Evolutionary conservation across 257 asterid genomes (phyloP), one percentile per base, ranked within the genome.

Genomic region (Solanum stenotomum): DNA sequence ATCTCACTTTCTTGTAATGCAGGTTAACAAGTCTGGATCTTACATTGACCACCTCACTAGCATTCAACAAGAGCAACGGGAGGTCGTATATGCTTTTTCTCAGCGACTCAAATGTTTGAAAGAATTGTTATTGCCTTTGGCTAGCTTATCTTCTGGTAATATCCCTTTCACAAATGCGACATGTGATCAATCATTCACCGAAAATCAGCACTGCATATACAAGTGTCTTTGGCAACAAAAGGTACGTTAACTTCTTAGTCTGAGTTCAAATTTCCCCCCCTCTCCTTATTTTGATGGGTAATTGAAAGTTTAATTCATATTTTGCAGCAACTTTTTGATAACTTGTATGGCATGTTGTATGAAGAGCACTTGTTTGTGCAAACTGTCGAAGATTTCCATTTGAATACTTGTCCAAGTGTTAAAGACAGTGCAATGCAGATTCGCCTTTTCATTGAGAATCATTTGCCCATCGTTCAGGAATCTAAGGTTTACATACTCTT

Each of bases 61-160:
- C 91, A 94, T 97, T 87, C 99, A 95, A 83, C 99, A 97, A 96
- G 99, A 94, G 87, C 99, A 97, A 89, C 95, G 99, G 89, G 94
- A 89, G 14, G 90, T 87, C 38, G 96, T 94, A 82, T 97, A 97
- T 89, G 89, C 85, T 86, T 93, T 96, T 83, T 90, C 94, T 5
- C 78, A 90, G 86, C 92, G 91, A 91, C 96, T 97, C 12, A 90
- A 92, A 81, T 34, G 89, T 86, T 89, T 97, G 89, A 93, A 93
- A 89, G 93, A 94, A 46, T 91, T 92, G 65, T 42, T 90, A 37
- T 87, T 93, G 95, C 98, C 98, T 88, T 89, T 97, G 83, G 89
- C 91, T 72, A 97, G 93, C 91, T 90, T 96, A 89, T 90, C 87
- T 86, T 72, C 96, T 37, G 89, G 91, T 85, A 88, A 93, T 87